Base-by-base conservation (phyloP, 495 filamentous ascomycete species). In the Tuber borchii region DNA sequence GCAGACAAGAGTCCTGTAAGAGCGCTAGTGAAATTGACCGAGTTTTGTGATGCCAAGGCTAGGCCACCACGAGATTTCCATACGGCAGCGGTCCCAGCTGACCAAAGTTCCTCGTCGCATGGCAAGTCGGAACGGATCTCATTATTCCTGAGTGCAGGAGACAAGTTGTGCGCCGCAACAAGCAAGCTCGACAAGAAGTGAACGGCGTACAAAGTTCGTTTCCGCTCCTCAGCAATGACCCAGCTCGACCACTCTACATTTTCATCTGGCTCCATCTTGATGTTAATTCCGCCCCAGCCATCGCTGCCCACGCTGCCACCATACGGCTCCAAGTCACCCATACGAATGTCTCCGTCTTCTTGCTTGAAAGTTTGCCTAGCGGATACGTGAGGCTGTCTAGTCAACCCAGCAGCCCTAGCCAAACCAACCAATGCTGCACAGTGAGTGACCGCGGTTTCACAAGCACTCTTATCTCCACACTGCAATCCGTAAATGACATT, bases 401-500 rank as follows among this genome's bases (percentile, higher is more conserved):
- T 85, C 73, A 98, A 85, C 76, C 92, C 92, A 20, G 94, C 94
- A 71, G 93, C 92, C 77, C 94, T 91, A 17, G 95, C 94, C 74
- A 99, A 88, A 82, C 93, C 94, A 61, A 97, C 93, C 70, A 99
- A 85, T 46, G 95, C 92, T 17, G 93, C 92, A 80, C 93, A 96
- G 78, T 97, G 95, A 1, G 91, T 97, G 77, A 90, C 93, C 4
- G 95, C 95, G 78, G 96, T 97, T 83, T 97, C 93, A 46, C 93
- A 93, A 20, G 93, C 91, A 46, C 87, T 89, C 85, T 95, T 95
- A 82, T 99, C 95, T 40, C 93, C 96, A 83, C 93, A 97, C 78
- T 97, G 94, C 79, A 98, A 93, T 16, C 96, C 96, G 79, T 97
- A 99, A 17, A 98, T 91, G 46, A 98, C 92, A 84, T 97, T 97